A percentile compares a stretch with the other conserved stretches of the same genome.
Conservation (phyloP, 176 grass and related monocot genomes). For the Saccharum officinarum region DNA sequence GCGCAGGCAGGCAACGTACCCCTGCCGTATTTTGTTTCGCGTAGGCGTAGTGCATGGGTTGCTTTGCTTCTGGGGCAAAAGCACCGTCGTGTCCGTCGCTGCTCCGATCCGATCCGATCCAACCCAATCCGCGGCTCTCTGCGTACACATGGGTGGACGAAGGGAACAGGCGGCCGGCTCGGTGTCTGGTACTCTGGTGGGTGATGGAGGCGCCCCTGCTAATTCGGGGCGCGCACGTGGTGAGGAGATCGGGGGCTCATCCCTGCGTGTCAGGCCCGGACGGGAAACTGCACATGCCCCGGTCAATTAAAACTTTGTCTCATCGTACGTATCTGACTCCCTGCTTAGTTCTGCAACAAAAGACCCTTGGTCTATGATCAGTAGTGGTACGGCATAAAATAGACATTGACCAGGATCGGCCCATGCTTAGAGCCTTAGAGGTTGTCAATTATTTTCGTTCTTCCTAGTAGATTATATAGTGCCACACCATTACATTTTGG, state of each 20-base stretch:
- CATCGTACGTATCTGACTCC: neutral
- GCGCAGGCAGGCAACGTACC: too few species aligned
- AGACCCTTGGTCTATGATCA: neutral
- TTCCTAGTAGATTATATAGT: neutral
- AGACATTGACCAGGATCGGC: neutral
- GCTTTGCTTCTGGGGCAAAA: slow-evolving; percentile 17
- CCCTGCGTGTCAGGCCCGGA: slow-evolving; percentile 28
- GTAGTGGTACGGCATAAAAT: neutral
- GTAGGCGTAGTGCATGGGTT: neutral
- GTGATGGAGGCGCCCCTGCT: neutral
- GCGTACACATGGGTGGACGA: neutral
- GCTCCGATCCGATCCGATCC: too few species aligned
- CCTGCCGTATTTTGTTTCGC: neutral
- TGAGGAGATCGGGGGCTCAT: neutral
- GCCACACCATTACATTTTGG: neutral
- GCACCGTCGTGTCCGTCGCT: neutral
- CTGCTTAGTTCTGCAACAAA: neutral
- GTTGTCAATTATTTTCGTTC: neutral
- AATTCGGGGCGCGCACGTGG: slow-evolving; percentile 32
- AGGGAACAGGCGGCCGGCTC: neutral
- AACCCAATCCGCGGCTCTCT: neutral
- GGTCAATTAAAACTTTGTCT: slow-evolving; percentile 6
- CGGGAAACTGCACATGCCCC: slow-evolving; percentile 13
- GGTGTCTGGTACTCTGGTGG: neutral
- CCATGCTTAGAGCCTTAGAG: neutral